A percentile compares a stretch with the other conserved stretches of the same genome.
Evolutionary conservation across 1,284 basidiomycete genomes (phyloP).

Genomic region (Agroathelia rolfsii): DNA sequence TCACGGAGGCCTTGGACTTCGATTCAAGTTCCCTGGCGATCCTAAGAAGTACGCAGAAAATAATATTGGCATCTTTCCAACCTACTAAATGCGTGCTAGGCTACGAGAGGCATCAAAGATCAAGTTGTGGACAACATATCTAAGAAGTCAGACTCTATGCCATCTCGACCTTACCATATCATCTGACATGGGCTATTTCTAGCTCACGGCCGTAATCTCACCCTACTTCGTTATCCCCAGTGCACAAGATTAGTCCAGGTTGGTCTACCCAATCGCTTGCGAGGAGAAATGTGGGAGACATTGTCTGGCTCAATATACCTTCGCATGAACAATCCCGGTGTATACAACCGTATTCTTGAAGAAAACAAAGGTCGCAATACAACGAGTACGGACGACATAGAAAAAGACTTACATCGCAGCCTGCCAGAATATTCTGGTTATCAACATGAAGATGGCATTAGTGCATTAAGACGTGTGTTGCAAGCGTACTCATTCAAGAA

Average conservation of each 20-base stretch:
- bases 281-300: constrained; percentile 98
- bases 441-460: constrained; percentile 81
- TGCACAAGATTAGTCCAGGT: constrained; percentile 96
- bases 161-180: neutral
- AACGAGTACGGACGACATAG: constrained; percentile 96
- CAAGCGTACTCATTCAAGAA: constrained; percentile 98
- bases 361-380: constrained; percentile 76
- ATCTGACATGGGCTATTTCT: constrained; percentile 5
- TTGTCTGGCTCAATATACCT: constrained; percentile 91
- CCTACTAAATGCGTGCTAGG: constrained; percentile 47
- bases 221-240: constrained; percentile 92
- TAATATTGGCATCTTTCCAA: constrained; percentile 61
- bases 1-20: constrained; percentile 79
- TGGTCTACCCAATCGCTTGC: constrained; percentile 87
- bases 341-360: constrained; percentile 73
- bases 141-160: constrained; percentile 49
- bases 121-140: constrained; percentile 92
- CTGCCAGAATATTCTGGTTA: constrained; percentile 93
- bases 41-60: constrained; percentile 80
- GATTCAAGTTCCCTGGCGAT: constrained; percentile 89
- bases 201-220: constrained; percentile 84
- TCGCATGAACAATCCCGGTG: constrained; percentile 81
- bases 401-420: constrained; percentile 95
- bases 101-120: constrained; percentile 95
- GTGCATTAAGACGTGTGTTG: constrained; percentile 79